Base-by-base conservation (phyloP, 352 stramenopile species). In the Halophytophthora polymorphica region DNA sequence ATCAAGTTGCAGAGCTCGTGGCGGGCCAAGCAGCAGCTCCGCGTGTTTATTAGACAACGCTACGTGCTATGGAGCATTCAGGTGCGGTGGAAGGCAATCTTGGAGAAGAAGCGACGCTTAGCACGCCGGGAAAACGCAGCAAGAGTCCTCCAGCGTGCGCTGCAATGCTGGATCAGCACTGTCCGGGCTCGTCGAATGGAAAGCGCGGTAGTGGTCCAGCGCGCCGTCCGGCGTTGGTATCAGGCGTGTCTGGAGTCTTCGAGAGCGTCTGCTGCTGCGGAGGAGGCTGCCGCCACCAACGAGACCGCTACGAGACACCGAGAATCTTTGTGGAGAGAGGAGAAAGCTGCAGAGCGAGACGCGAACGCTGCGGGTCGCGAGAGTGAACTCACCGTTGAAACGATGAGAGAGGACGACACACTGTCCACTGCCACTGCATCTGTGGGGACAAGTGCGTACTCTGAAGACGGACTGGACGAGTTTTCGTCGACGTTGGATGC, bases 1-100 rank as follows among this genome's bases (percentile, higher is more conserved):
- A 49, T 73, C 2, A 63, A 45, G 39, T 46, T 92, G 21, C 82
- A 92, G 50, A 77, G 66, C 29, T 60, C 45, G 23, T 90, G 79
- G 79, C 71, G 67, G 45, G 51, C 52, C 0, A 61, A 50, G 35
- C 38, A 51, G 12, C 67, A 77, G 23, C 67, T 35, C 2, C 56
- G 50, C 45, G 29, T 55, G 28, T 88, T 69, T 41, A 42, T 45
- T 41, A 45, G 66, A n/a, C 58, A 71, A 34, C 6, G 78, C 6
- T 18, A 66, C 13, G 53, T 84, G 0, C 18, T 84, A 3, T 53
- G 49, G 23, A 77, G 67, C 48, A 64, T 86, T 11, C 77, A 88
- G 57, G 37, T 73, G 39, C 70, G 74, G 11, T 88, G 77, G 77
- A 73, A 71, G 36, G 74, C 77, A 0, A 72, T 86, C 39, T 23